These are phyloP conservation scores for Aphanocladium album DNA, from an alignment of 2,329 filamentous ascomycete species.

Conservation along the genomic window DNA sequence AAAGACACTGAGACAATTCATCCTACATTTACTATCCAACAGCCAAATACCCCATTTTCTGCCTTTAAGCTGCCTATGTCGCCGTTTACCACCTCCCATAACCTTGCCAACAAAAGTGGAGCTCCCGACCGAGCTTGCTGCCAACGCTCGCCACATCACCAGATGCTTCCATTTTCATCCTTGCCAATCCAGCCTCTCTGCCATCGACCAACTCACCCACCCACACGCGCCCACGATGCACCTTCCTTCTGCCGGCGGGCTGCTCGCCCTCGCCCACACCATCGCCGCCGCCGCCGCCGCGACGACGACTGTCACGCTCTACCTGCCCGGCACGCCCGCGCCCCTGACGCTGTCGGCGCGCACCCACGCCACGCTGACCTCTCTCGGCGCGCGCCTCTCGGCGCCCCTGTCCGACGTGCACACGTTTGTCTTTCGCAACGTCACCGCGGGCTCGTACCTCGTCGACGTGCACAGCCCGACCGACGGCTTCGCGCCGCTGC, in stretches of 20 bases:
- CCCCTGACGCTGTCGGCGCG: conserved; percentile 55
- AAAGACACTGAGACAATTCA: too few relatives aligned
- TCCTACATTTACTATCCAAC: too few relatives aligned
- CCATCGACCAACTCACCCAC: not conserved
- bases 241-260: conserved; percentile 26
- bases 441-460: conserved; percentile 71
- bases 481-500: conserved; percentile 70
- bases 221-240: conserved; percentile 27
- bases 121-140: too few relatives aligned
- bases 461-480: conserved; percentile 73
- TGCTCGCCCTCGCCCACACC: conserved; percentile 31
- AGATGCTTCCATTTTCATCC: not conserved
- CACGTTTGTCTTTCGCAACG: conserved; percentile 70
- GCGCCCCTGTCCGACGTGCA: conserved; percentile 64
- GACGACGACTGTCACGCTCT: conserved; percentile 32
- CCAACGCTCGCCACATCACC: too few relatives aligned
- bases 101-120: too few relatives aligned
- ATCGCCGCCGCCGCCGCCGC: conserved; percentile 24
- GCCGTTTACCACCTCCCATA: too few relatives aligned
- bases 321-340: conserved; percentile 45
- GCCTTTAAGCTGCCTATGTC: too few relatives aligned
- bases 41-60: too few relatives aligned
- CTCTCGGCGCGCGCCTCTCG: conserved; percentile 34
- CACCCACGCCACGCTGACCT: conserved; percentile 58
- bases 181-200: not conserved